phyloP scores from a whole-genome alignment of 225 moss, liverwort and hornwort species.

The Straminergon stramineum region DNA sequence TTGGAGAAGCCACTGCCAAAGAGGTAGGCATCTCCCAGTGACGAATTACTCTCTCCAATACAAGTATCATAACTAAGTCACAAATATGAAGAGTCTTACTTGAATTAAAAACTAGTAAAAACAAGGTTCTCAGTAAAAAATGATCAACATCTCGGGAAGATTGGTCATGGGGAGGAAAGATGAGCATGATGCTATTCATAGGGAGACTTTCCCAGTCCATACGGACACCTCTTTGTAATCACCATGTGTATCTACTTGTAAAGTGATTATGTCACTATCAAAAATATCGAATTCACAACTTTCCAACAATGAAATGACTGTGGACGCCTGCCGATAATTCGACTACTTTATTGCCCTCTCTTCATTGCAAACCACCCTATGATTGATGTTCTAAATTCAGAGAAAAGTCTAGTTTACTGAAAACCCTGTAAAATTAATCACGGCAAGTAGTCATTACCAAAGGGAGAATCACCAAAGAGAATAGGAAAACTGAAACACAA shows the following conservation, averaged over 20 bases:
- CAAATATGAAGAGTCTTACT: neutral
- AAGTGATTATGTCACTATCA: neutral
- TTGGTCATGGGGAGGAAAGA: neutral
- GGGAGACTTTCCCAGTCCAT: neutral
- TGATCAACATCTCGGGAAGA: neutral
- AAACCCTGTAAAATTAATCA: neutral
- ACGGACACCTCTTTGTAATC: neutral
- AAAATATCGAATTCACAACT: neutral
- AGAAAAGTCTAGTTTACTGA: neutral
- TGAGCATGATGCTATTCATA: neutral
- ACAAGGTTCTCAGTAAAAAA: neutral
- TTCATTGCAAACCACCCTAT: neutral
- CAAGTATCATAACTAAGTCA: neutral
- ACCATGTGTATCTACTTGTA: neutral
- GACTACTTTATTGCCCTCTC: neutral
- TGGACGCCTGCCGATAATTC: neutral
- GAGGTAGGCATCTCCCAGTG: neutral
- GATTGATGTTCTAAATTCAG: neutral
- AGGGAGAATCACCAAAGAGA: neutral
- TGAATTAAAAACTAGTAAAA: neutral
- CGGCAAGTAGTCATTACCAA: neutral
- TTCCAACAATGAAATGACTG: neutral
- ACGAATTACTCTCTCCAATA: neutral
- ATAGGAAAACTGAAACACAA: neutral
- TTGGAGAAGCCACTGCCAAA: neutral